phyloP scores from a whole-genome alignment of 1,284 basidiomycete species.

The Trametes polyzona region DNA sequence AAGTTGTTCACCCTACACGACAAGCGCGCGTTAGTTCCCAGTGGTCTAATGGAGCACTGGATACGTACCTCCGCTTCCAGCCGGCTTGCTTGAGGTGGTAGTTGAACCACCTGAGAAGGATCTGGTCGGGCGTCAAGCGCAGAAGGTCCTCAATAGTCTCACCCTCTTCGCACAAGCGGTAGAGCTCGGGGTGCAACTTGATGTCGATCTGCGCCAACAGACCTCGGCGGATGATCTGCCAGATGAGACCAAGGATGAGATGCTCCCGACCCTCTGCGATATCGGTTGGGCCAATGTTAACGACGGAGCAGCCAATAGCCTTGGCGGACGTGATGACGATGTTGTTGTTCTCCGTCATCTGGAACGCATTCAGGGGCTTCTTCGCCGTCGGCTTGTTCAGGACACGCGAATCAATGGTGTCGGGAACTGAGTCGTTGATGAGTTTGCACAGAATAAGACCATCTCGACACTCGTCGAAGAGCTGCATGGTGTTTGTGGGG shows the following conservation, averaged over 20 bases:
- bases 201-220: slow-evolving; percentile 95
- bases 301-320: slow-evolving; percentile 97
- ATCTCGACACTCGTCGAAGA: slow-evolving; percentile 97
- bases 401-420: slow-evolving; percentile 98
- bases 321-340: slow-evolving; percentile 97
- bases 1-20: slow-evolving; percentile 90
- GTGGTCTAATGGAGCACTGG: not conserved
- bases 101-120: slow-evolving; percentile 97
- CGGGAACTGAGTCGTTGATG: slow-evolving; percentile 98
- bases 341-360: slow-evolving; percentile 99
- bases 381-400: slow-evolving; percentile 84
- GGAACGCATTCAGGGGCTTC: slow-evolving; percentile 92
- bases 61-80: slow-evolving; percentile 77
- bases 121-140: slow-evolving; percentile 94
- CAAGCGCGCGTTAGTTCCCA: not conserved
- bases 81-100: slow-evolving; percentile 96
- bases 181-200: slow-evolving; percentile 97
- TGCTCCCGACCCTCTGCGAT: slow-evolving; percentile 95
- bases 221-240: slow-evolving; percentile 97
- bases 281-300: slow-evolving; percentile 96
- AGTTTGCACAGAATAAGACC: slow-evolving; percentile 97
- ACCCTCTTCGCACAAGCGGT: slow-evolving; percentile 93
- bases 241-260: slow-evolving; percentile 97
- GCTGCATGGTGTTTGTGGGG: slow-evolving; percentile 97
- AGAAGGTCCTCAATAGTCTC: slow-evolving; percentile 97